A percentile compares a stretch with the other conserved stretches of the same genome.
phyloP scores from a whole-genome alignment of 129 eudicot genomes.

The Centrapalus pauciflorus region DNA sequence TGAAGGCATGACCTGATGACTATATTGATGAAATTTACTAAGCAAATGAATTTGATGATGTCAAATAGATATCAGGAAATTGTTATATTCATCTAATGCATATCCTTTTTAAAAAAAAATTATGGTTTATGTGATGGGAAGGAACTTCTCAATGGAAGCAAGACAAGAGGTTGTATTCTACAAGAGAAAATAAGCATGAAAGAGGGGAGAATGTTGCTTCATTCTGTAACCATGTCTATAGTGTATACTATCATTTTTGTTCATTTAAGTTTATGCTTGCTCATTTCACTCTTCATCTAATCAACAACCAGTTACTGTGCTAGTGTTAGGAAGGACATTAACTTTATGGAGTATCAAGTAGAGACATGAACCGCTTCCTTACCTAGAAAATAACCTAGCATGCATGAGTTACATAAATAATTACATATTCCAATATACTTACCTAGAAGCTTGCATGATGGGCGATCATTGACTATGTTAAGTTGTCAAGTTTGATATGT shows the following conservation, averaged over 20 bases:
- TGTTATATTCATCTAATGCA: background rate
- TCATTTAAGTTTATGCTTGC: background rate
- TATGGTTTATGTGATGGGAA: background rate
- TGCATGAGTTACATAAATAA: background rate
- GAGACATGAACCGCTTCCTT: background rate
- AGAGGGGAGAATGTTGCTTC: background rate
- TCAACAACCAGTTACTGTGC: slow-evolving; percentile 7
- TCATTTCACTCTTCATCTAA: background rate
- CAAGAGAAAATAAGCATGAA: background rate
- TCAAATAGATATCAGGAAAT: background rate
- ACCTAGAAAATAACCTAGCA: background rate
- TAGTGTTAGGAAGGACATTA: background rate
- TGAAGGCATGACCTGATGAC: background rate
- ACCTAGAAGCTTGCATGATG: too few relatives aligned
- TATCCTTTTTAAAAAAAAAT: too few relatives aligned
- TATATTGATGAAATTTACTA: background rate
- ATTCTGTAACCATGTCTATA: background rate
- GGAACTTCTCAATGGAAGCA: background rate
- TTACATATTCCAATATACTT: background rate
- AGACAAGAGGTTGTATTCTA: background rate
- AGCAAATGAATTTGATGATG: background rate
- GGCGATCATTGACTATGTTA: too few relatives aligned
- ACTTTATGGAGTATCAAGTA: background rate
- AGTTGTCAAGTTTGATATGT: too few relatives aligned
- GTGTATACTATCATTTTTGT: background rate